phyloP scores from a whole-genome alignment of 2,329 filamentous ascomycete species.

The Botrytis deweyae region DNA sequence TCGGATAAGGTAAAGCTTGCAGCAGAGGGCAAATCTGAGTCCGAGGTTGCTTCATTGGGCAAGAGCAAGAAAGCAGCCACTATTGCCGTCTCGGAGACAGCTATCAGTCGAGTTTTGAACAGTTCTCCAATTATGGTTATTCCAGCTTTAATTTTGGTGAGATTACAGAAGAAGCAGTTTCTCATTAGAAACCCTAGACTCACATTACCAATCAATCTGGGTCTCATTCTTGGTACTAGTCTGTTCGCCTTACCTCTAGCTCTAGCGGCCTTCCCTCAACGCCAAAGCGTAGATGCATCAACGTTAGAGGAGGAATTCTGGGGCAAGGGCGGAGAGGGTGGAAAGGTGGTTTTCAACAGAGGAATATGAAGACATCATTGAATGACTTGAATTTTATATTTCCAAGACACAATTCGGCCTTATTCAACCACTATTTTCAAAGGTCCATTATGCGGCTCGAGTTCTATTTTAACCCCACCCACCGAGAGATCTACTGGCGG shows the following conservation, averaged over 20 bases:
- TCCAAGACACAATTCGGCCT: constrained; percentile 6
- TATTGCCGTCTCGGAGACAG: constrained; percentile 89
- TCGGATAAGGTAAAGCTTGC: constrained; percentile 61
- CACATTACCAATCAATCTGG: constrained; percentile 81
- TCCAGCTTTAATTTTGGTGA: constrained; percentile 81
- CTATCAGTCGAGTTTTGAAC: constrained; percentile 86
- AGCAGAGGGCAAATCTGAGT: constrained; percentile 59
- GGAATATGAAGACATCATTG: constrained; percentile 61
- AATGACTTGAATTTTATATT: background rate
- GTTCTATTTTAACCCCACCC: constrained; percentile 3
- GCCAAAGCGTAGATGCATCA: constrained; percentile 75
- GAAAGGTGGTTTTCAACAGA: constrained; percentile 93
- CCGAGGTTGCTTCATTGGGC: constrained; percentile 70
- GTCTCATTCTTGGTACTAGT: constrained; percentile 81
- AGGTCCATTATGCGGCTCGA: constrained; percentile 11
- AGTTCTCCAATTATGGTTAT: constrained; percentile 97
- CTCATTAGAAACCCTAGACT: constrained; percentile 72
- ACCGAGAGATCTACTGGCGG: background rate
- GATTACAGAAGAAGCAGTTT: constrained; percentile 82
- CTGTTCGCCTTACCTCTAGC: constrained; percentile 87
- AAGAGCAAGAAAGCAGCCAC: constrained; percentile 86
- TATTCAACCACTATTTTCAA: background rate
- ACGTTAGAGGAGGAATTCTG: constrained; percentile 85
- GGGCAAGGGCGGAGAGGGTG: constrained; percentile 72
- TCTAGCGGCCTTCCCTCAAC: constrained; percentile 87